Percentiles rank a stretch among this genome's conserved stretches.
Conservation (phyloP, 306 rosid genomes). For the Castanea sativa region DNA sequence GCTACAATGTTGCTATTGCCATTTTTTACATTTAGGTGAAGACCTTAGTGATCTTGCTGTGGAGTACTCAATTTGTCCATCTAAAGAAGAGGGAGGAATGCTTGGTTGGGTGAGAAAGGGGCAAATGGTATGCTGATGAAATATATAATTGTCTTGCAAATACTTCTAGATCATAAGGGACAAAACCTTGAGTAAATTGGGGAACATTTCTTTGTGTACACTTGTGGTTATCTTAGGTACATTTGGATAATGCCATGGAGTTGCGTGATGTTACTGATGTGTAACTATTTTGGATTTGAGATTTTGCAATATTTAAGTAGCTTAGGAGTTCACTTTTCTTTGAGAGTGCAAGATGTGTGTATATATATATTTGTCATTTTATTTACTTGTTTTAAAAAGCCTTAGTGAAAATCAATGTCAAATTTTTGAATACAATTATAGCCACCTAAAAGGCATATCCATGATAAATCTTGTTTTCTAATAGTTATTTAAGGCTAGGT, state of each 20-base stretch:
- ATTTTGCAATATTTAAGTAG: not conserved
- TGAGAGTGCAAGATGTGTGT: not conserved
- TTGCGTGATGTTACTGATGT: not conserved
- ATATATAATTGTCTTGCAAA: conserved; percentile 7
- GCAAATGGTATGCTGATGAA: conserved; percentile 64
- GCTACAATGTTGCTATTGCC: not conserved
- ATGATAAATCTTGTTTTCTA: not conserved
- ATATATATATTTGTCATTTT: not conserved
- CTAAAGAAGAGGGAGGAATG: conserved; percentile 91
- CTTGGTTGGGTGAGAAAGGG: conserved; percentile 98
- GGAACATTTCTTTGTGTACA: conserved; percentile 1
- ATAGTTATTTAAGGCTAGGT: not conserved
- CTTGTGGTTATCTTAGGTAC: conserved; percentile 4
- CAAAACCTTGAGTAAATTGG: conserved; percentile 4
- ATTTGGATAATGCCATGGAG: not conserved
- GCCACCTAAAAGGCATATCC: not conserved
- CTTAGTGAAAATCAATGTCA: not conserved
- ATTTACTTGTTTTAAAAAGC: not conserved
- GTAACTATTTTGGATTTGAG: not conserved
- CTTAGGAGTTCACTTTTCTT: not conserved
- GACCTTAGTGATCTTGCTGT: conserved; percentile 93
- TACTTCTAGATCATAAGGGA: conserved; percentile 2
- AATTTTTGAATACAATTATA: not conserved
- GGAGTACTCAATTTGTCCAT: conserved; percentile 79
- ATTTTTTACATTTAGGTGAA: conserved; percentile 60